Evolutionary conservation across 164 flowering plant species (phyloP), one percentile per base, ranked within the genome.

Genomic region (Taxillus chinensis): DNA sequence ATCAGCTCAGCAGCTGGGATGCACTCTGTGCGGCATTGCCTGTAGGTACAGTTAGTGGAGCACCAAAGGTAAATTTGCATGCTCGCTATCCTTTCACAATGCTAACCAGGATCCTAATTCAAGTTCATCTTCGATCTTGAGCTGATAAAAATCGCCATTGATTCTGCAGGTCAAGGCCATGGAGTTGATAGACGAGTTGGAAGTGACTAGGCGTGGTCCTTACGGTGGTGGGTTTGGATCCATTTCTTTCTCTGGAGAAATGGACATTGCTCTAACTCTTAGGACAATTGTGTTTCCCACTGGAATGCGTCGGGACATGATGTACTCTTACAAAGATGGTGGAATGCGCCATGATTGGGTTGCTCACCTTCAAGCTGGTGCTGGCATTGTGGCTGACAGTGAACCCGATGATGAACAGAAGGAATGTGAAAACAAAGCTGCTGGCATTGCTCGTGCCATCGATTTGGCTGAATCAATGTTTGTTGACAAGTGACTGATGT

Each of bases 351-450:
- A 14, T n/a, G 56, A 53, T 5, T 53, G 56, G 56, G 56, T 53
- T 17, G 56, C 56, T 41, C 16, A 49, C 16, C 41, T 62, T 37
- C 15, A 27, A 7, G 54, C 39, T 51, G 64, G 64, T 51, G 55
- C 64, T 39, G 17, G 40, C 16, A 39, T 53, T 53, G 56, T 53
- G 17, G 41, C 59, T 43, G 40, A 49, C 51, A 41, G 56, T 16
- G 42, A 54, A 41, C 17, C 17, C 5, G 61, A 59, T 11, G 61
- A 59, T 12, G 45, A 59, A 45, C 61, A 59, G 17, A 40, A 39
- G n/a, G 61, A 59, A 41, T 41, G 61, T 14, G 61, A 59, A 11
- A 41, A 41, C 46, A 59, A 59, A 59, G 61, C 61, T 43, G 61
- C 61, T 15, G 61, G 17, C 14, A 7, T 59, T 11, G 61, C 46